phyloP scores from a whole-genome alignment of 1,284 basidiomycete genomes.

The Apiotrichum laibachii region DNA sequence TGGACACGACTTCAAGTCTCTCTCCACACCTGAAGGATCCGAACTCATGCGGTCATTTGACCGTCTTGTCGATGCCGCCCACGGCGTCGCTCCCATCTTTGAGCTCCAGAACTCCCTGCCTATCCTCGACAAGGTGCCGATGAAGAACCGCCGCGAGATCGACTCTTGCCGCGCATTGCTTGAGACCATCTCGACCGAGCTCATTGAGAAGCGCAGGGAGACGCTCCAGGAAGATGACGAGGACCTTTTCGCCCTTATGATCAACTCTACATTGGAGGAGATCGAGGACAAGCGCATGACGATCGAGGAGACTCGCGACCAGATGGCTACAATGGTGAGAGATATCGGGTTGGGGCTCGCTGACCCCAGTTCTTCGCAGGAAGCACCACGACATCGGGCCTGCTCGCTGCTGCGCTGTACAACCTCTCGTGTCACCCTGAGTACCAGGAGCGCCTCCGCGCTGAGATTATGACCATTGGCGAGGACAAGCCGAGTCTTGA shows the following conservation, averaged over 20 bases:
- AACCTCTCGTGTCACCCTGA: conserved; percentile 58
- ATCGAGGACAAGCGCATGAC: conserved; percentile 59
- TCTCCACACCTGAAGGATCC: conserved; percentile 13
- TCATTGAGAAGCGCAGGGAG: conserved; percentile 25
- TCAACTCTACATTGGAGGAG: conserved; percentile 60
- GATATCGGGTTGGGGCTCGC: conserved; percentile 52
- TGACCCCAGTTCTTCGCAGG: conserved; percentile 53
- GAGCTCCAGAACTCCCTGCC: conserved; percentile 9
- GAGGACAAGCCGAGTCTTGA: conserved; percentile 28
- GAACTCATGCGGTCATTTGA: neutral
- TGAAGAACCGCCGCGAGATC: conserved; percentile 1
- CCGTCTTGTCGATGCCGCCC: neutral
- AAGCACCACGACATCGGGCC: conserved; percentile 67
- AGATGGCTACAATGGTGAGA: conserved; percentile 65
- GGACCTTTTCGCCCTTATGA: conserved; percentile 10
- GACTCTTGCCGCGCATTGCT: conserved; percentile 5
- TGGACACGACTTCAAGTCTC: conserved; percentile 56
- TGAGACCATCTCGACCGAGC: neutral
- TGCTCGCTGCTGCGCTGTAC: conserved; percentile 66
- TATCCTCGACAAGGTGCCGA: conserved; percentile 6
- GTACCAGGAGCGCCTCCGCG: conserved; percentile 59
- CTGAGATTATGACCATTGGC: conserved; percentile 51
- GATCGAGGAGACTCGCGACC: conserved; percentile 64
- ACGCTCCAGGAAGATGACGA: conserved; percentile 45
- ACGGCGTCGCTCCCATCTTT: neutral